Conservation (phyloP, 805 yeast species). For the Candida broadrunensis region DNA sequence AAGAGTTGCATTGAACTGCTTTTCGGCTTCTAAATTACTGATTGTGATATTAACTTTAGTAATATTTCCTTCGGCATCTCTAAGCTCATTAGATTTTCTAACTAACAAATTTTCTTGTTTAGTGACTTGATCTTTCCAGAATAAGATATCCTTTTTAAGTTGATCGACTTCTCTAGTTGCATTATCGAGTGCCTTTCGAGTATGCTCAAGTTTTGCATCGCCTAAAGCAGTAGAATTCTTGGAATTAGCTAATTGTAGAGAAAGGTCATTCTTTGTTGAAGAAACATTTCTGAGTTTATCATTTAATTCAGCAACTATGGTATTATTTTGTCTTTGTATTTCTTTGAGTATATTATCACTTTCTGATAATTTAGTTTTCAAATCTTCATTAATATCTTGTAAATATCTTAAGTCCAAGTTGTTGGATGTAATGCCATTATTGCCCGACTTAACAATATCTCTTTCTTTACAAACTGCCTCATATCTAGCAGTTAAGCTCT, state of each 20-base stretch:
- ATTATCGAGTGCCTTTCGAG: constrained; percentile 30
- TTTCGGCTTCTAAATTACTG: constrained; percentile 53
- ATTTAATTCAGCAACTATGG: constrained; percentile 47
- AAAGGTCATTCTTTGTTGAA: constrained; percentile 36
- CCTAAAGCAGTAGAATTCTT: constrained; percentile 52
- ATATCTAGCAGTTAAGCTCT: constrained; percentile 48
- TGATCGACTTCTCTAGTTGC: constrained; percentile 25
- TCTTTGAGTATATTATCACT: constrained; percentile 33
- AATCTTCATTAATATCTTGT: constrained; percentile 23
- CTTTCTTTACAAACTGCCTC: constrained; percentile 61
- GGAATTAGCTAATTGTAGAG: constrained; percentile 50
- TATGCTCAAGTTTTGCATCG: constrained; percentile 49
- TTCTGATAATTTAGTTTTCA: constrained; percentile 31
- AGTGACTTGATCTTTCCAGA: constrained; percentile 41
- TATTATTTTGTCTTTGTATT: constrained; percentile 36
- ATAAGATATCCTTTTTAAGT: constrained; percentile 24
- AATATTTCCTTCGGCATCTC: constrained; percentile 47
- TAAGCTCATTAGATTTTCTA: constrained; percentile 45
- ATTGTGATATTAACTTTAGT: constrained; percentile 45
- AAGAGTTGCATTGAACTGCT: constrained; percentile 44
- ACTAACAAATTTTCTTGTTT: constrained; percentile 36
- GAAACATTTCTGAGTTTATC: constrained; percentile 25
- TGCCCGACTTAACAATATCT: constrained; percentile 53
- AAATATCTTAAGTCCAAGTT: constrained; percentile 20
- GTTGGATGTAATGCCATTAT: constrained; percentile 4